Evolutionary conservation across 345 rosid species (phyloP).

Genomic region (Pseudoturritis turrita): DNA sequence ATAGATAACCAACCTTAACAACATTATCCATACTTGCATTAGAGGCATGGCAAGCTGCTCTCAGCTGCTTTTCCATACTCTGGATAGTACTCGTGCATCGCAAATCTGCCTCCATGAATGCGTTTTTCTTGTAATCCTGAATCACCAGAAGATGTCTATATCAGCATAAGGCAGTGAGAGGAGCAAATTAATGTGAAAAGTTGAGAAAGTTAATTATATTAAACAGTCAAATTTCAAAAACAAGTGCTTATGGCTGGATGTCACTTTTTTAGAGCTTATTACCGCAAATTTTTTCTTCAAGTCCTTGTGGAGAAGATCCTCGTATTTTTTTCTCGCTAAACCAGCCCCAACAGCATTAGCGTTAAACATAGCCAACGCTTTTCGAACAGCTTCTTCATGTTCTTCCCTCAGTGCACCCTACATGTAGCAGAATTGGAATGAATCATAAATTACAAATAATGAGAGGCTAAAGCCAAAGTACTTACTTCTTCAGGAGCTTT

Average conservation of each 20-base stretch:
- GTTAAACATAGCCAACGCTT: conserved; percentile 59
- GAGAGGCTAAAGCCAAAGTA: neutral
- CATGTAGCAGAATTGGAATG: conserved; percentile 31
- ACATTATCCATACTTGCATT: conserved; percentile 72
- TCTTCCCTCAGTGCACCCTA: conserved; percentile 84
- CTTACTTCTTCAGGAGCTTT: conserved; percentile 88
- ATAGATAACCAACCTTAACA: conserved; percentile 53
- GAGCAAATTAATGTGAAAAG: neutral
- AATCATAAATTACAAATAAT: conserved; percentile 9
- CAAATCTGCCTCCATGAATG: conserved; percentile 88
- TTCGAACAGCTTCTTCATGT: conserved; percentile 82
- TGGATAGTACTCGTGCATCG: conserved; percentile 66
- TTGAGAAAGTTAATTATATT: neutral
- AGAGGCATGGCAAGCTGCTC: conserved; percentile 90
- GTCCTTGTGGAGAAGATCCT: conserved; percentile 81
- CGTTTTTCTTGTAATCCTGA: conserved; percentile 80
- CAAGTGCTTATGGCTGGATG: neutral
- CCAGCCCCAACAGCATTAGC: conserved; percentile 87
- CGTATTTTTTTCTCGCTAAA: conserved; percentile 67
- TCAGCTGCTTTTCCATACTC: conserved; percentile 85
- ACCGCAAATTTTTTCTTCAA: conserved; percentile 86
- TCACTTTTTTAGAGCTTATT: neutral
- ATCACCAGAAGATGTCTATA: conserved; percentile 10
- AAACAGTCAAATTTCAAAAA: neutral
- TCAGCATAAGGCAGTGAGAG: conserved; percentile 3